Percentiles rank a stretch among this genome's conserved stretches.
These are phyloP conservation scores for Boletus patriciae DNA, from an alignment of 768 basidiomycete genomes.

Conservation along the genomic window DNA sequence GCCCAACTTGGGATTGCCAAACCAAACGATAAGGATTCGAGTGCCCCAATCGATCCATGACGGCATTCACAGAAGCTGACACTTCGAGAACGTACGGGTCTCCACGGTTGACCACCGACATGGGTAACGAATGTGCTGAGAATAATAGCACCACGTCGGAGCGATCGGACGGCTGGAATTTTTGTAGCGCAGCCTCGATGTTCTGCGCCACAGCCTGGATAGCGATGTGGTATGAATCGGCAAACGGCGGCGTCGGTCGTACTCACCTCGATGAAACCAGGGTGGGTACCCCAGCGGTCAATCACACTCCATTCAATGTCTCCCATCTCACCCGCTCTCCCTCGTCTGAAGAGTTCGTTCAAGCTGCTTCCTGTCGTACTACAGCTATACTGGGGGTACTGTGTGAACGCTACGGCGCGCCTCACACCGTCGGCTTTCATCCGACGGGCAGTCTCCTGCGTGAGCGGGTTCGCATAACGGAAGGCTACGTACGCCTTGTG, in stretches of 20 bases:
- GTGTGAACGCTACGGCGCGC: conserved; percentile 93
- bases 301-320: conserved; percentile 94
- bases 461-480: conserved; percentile 88
- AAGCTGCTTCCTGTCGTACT: conserved; percentile 97
- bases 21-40: conserved; percentile 89
- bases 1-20: conserved; percentile 98
- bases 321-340: conserved; percentile 59
- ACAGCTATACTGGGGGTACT: conserved; percentile 98
- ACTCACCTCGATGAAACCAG: conserved; percentile 89
- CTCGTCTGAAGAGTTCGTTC: conserved; percentile 82
- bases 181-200: conserved; percentile 75
- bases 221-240: conserved; percentile 2
- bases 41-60: conserved; percentile 83
- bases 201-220: conserved; percentile 86
- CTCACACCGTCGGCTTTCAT: conserved; percentile 90
- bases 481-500: conserved; percentile 97
- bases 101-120: conserved; percentile 98
- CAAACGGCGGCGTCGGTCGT: not conserved
- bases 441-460: conserved; percentile 75
- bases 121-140: conserved; percentile 96
- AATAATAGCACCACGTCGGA: conserved; percentile 83
- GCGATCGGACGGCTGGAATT: conserved; percentile 72
- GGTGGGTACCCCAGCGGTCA: conserved; percentile 96
- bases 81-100: conserved; percentile 98
- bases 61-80: conserved; percentile 87